These are phyloP conservation scores for Alloteropsis semialata DNA, from an alignment of 176 grass and related monocot species.

Conservation along the genomic window DNA sequence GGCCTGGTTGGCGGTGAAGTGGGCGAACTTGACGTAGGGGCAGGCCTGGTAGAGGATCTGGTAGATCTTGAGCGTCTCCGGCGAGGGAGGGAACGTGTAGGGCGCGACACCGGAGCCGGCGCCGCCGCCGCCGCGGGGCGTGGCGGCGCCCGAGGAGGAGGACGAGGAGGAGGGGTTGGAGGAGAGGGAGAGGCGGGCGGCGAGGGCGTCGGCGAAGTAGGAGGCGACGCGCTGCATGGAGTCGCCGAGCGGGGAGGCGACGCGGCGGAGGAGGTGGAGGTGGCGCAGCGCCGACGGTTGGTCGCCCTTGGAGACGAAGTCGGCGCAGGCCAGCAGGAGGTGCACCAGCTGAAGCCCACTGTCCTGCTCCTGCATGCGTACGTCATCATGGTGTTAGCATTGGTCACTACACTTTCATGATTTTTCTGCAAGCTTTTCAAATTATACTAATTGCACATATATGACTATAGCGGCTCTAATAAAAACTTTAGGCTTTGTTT, in stretches of 20 bases:
- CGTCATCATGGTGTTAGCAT: not conserved
- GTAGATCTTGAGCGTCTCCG: conserved; percentile 61
- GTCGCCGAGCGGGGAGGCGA: conserved; percentile 59
- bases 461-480: no score
- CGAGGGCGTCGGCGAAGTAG: conserved; percentile 54
- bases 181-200: conserved; percentile 43
- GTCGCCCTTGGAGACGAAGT: conserved; percentile 67
- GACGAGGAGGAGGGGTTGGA: conserved; percentile 32
- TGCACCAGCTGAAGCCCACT: conserved; percentile 74
- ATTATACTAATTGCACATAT: no score
- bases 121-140: conserved; percentile 2
- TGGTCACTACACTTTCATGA: no score
- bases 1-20: conserved; percentile 94
- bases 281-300: conserved; percentile 42
- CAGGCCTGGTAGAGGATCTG: conserved; percentile 92
- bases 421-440: not conserved
- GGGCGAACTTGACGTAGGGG: conserved; percentile 90
- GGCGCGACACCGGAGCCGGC: conserved; percentile 1
- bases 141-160: conserved; percentile 24
- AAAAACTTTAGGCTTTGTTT: no score
- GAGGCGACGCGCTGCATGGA: conserved; percentile 73
- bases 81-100: conserved; percentile 36
- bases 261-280: conserved; percentile 48
- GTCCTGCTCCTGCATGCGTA: conserved; percentile 57
- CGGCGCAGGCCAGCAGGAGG: conserved; percentile 74